Conservation (phyloP, 305 asterid genomes). For the Plantago rigida region DNA sequence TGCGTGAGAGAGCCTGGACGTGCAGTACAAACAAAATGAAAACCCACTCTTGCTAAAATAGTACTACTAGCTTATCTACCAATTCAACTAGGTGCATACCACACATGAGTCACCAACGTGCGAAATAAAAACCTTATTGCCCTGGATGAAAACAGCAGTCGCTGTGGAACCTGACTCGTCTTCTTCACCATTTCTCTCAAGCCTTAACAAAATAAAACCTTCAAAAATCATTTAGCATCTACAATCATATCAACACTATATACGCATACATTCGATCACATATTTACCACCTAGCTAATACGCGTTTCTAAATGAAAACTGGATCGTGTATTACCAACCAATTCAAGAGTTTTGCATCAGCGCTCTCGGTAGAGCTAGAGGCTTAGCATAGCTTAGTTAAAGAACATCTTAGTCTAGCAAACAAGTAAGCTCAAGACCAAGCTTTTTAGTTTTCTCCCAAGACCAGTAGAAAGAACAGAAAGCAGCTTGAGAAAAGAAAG, state of each 20-base stretch:
- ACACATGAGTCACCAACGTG: conserved; percentile 89
- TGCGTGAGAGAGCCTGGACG: conserved; percentile 59
- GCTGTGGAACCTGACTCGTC: conserved; percentile 90
- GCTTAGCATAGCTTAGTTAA: too few relatives aligned
- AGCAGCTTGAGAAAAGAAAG: too few relatives aligned
- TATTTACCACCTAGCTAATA: conserved; percentile 1
- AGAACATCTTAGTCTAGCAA: too few relatives aligned
- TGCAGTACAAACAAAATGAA: conserved; percentile 7
- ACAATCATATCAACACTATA: conserved; percentile 35
- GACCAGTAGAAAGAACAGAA: too few relatives aligned
- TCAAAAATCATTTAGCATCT: conserved; percentile 43
- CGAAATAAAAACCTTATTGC: conserved; percentile 51
- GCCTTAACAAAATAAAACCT: conserved; percentile 85
- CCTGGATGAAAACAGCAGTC: conserved; percentile 56
- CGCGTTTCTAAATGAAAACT: neutral
- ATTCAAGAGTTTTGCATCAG: conserved; percentile 62
- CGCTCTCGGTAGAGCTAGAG: too few relatives aligned
- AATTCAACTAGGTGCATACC: conserved; percentile 35
- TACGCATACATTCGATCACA: conserved; percentile 3
- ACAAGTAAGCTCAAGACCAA: too few relatives aligned
- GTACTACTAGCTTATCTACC: neutral
- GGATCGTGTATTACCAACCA: conserved; percentile 50
- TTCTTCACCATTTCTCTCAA: conserved; percentile 57
- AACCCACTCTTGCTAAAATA: neutral
- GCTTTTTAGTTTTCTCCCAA: too few relatives aligned